phyloP scores from a whole-genome alignment of 805 yeast species.

The Grigorovia humatica region DNA sequence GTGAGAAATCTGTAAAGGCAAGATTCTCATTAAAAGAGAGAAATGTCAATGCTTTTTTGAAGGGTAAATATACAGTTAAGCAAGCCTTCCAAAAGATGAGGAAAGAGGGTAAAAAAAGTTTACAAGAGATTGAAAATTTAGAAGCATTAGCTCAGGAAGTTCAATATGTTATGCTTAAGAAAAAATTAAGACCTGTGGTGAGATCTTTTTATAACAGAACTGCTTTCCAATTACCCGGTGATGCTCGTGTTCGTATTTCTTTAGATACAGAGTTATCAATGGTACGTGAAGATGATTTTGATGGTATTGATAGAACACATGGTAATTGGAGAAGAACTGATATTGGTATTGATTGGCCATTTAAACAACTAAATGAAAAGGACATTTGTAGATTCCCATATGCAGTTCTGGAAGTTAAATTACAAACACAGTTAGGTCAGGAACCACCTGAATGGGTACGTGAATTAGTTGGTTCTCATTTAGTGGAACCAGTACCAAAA shows the following conservation, averaged over 20 bases:
- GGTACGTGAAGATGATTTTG: slow-evolving; percentile 96
- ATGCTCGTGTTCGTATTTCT: slow-evolving; percentile 97
- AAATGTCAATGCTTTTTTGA: slow-evolving; percentile 72
- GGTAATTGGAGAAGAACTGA: slow-evolving; percentile 98
- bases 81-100: slow-evolving; percentile 90
- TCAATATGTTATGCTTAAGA: slow-evolving; percentile 79
- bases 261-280: slow-evolving; percentile 93
- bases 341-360: slow-evolving; percentile 96
- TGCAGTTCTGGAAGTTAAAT: slow-evolving; percentile 93
- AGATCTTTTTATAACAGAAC: slow-evolving; percentile 96
- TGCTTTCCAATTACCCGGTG: slow-evolving; percentile 98
- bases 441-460: slow-evolving; percentile 98
- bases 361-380: slow-evolving; percentile 67
- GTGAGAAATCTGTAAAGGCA: slow-evolving; percentile 98
- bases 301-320: slow-evolving; percentile 80
- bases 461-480: slow-evolving; percentile 80
- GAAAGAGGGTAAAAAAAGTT: slow-evolving; percentile 80
- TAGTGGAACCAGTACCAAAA: slow-evolving; percentile 97
- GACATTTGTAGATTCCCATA: slow-evolving; percentile 94
- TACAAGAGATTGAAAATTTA: slow-evolving; percentile 79
- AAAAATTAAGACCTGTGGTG: slow-evolving; percentile 83
- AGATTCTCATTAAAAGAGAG: slow-evolving; percentile 88
- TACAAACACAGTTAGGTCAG: slow-evolving; percentile 96
- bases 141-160: slow-evolving; percentile 90
- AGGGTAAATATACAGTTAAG: slow-evolving; percentile 75